Percentiles rank a stretch among this genome's conserved stretches.
phyloP scores from a whole-genome alignment of 352 stramenopile species.

The Phytophthora citrophthora region DNA sequence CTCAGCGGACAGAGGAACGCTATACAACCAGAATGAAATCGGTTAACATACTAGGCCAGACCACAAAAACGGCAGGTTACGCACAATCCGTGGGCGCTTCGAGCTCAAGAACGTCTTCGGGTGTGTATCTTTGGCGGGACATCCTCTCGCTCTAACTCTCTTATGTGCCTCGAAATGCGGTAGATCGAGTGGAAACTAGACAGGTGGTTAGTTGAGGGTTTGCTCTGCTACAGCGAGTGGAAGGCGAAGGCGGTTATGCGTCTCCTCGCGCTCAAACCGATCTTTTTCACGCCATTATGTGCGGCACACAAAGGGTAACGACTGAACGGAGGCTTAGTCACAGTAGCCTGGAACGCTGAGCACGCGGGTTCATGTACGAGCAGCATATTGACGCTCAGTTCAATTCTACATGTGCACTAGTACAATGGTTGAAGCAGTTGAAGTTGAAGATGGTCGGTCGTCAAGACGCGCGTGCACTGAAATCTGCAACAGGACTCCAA shows the following conservation, averaged over 20 bases:
- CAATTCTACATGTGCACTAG: too few species aligned
- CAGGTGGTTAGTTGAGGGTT: neutral
- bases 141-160: conserved; percentile 32
- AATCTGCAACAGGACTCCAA: neutral
- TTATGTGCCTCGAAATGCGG: conserved; percentile 11
- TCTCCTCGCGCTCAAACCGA: conserved; percentile 28
- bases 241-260: conserved; percentile 25
- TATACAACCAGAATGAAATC: conserved; percentile 16
- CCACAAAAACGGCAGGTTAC: conserved; percentile 8
- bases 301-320: conserved; percentile 21
- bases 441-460: conserved; percentile 2
- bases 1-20: conserved; percentile 94
- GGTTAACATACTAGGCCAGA: conserved; percentile 1
- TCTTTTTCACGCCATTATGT: conserved; percentile 32
- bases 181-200: conserved; percentile 14
- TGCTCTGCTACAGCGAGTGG: conserved; percentile 6
- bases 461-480: neutral
- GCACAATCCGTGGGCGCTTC: conserved; percentile 78
- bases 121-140: conserved; percentile 80
- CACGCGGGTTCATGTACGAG: too few species aligned
- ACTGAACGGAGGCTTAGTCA: neutral
- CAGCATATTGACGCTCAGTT: too few species aligned
- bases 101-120: conserved; percentile 83
- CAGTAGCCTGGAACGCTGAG: too few species aligned
- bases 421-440: neutral